Percentiles rank a stretch among this genome's conserved stretches.
Conservation (phyloP, 805 yeast species). For the Peterozyma xylosa region DNA sequence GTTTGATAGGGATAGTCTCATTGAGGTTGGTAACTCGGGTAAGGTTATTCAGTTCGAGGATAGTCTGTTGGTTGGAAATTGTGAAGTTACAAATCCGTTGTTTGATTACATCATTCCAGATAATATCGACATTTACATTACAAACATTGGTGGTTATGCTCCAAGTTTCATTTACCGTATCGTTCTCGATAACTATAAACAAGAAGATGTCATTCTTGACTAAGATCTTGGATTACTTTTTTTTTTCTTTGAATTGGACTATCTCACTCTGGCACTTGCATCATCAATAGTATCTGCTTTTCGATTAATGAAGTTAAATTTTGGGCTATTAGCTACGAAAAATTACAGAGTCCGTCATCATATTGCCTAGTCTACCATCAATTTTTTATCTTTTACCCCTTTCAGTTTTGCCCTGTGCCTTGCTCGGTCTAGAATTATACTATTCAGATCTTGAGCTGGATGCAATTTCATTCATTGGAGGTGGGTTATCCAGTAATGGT, state of each 20-base stretch:
- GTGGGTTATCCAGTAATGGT: no score
- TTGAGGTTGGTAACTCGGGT: slow-evolving; percentile 93
- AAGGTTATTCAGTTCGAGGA: slow-evolving; percentile 75
- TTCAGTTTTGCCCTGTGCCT: slow-evolving; percentile 44
- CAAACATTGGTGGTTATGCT: slow-evolving; percentile 93
- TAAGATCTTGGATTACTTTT: slow-evolving; percentile 12
- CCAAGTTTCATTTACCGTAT: slow-evolving; percentile 95
- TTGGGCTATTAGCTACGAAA: neutral
- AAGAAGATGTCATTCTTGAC: slow-evolving; percentile 66
- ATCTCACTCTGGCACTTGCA: neutral
- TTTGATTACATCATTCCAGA: slow-evolving; percentile 93
- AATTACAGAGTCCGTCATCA: neutral
- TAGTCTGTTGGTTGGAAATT: slow-evolving; percentile 58
- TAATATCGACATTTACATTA: slow-evolving; percentile 85
- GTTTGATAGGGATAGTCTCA: slow-evolving; percentile 71
- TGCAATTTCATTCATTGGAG: slow-evolving; percentile 15
- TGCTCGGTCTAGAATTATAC: slow-evolving; percentile 40
- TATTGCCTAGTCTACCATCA: no score
- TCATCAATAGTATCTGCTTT: neutral
- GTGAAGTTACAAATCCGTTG: slow-evolving; percentile 80
- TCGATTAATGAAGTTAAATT: neutral
- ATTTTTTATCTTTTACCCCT: neutral
- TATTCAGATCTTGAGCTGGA: slow-evolving; percentile 57
- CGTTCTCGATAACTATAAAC: slow-evolving; percentile 87
- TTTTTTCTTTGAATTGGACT: neutral